Base-by-base conservation (phyloP, 352 stramenopile species). In the Globisporangium solare region DNA sequence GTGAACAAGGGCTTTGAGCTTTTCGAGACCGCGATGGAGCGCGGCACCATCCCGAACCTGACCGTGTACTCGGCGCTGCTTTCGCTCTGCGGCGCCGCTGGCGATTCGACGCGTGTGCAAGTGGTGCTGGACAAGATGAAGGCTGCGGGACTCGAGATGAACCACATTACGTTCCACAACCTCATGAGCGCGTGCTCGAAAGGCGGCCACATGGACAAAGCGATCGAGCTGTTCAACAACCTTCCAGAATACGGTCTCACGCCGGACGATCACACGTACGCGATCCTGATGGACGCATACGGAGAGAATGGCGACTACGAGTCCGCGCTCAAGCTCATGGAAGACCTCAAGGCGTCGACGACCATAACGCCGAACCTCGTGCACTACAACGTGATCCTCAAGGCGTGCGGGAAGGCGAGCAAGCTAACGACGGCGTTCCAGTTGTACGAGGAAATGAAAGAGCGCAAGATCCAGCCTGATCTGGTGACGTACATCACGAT, bases 381-480 rank as follows among this genome's bases (percentile, higher is more conserved):
- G 49, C 80, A 89, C 67, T 94, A 94, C 66, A 94, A 94, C 51
- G 67, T 91, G 32, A 57, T 88, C 48, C 63, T 94, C 17, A 92
- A 92, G 61, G 71, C 71, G 18, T 88, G 77, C 13, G 85, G 85
- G 37, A 91, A 89, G 47, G 73, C 73, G n/a, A 82, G 70, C 48
- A 60, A 88, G 41, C 73, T 94, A 40, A 64, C 79, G 37, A 73
- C 70, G 8, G 85, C 83, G 21, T 94, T 94, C 59, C 64, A 90
- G 54, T 52, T 91, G 45, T 94, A 94, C 61, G 85, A 92, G 47
- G 81, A 90, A 58, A 91, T 94, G 81, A 94, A 94, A 61, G 59
- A 74, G 40, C 73, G 68, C 47, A 73, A 79, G 55, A 88, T 92
- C 63, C 41, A 68, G 47, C 82, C 85, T 1, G 80, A 90, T 37